These are phyloP conservation scores for Stemphylium vesicarium DNA, from an alignment of 2,329 filamentous ascomycete species.

Conservation along the genomic window DNA sequence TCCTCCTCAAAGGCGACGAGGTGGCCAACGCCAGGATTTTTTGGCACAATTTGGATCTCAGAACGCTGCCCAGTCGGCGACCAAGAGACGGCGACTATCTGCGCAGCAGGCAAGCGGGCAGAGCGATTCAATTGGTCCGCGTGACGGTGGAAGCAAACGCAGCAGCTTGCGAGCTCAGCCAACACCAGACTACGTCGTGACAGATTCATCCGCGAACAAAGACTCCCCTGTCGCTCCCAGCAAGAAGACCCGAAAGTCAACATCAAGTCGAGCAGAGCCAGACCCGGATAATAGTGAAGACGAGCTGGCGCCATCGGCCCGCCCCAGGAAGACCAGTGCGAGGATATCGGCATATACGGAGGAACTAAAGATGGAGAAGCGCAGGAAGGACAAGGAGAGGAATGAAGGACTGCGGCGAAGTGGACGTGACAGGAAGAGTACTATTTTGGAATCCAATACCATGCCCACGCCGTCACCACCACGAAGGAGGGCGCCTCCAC, in stretches of 20 bases:
- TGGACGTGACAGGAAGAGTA: conserved; percentile 30
- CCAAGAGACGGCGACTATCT: conserved; percentile 33
- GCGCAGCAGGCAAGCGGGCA: conserved; percentile 5
- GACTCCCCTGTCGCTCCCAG: background rate
- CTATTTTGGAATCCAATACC: conserved; percentile 44
- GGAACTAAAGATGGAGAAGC: conserved; percentile 44
- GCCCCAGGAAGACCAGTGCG: conserved; percentile 19
- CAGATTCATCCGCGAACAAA: conserved; percentile 11
- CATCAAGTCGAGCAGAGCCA: background rate
- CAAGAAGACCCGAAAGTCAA: conserved; percentile 1
- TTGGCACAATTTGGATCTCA: conserved; percentile 41
- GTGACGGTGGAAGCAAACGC: conserved; percentile 20
- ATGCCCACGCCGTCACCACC: conserved; percentile 16
- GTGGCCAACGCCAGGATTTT: conserved; percentile 30
- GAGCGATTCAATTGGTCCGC: background rate
- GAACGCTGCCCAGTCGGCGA: conserved; percentile 40
- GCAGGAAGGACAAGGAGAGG: conserved; percentile 20
- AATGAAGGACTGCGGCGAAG: conserved; percentile 29
- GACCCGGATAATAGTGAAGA: conserved; percentile 28
- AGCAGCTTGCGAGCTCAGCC: conserved; percentile 3
- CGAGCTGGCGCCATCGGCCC: conserved; percentile 27
- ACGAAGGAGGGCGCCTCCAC: conserved; percentile 17
- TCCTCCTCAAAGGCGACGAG: conserved; percentile 33
- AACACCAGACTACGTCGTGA: conserved; percentile 8
- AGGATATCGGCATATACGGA: conserved; percentile 23